Base-by-base conservation (phyloP, 306 rosid genomes). In the Pterocarpus macrocarpus region DNA sequence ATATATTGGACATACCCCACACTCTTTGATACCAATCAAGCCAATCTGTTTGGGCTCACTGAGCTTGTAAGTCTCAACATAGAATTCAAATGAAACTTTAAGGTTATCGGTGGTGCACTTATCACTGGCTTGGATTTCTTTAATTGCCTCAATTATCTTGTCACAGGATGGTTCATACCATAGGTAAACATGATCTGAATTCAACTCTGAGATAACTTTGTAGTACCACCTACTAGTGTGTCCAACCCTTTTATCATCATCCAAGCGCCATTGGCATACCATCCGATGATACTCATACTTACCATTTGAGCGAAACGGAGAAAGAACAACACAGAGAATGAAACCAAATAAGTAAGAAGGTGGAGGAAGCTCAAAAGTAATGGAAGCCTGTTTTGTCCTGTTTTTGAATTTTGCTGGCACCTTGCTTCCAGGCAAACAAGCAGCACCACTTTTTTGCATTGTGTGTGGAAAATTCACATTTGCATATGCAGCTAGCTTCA, bases 1-100 rank as follows among this genome's bases (percentile, higher is more conserved):
- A 78, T 67, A 53, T 53, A 78, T 78, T 55, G 68, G 82, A 14
- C 56, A 78, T 5, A 67, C 82, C 1, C 82, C 82, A 67, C 75
- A 78, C n/a, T 44, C 68, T 55, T 67, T 57, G 3, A 78, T 53
- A 5, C 65, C 78, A 41, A 58, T 58, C 41, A 58, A 73, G 14
- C 68, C 73, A 69, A 69, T 44, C 8, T 68, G 56, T 68, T 43
- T 68, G 17, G 73, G 57, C 38, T 68, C 73, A 44, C 38, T 22
- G 2, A 68, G 53, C 56, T 68, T 41, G 17, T 52, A 57, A 36
- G 74, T 65, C 7, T 65, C 74, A 12, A 66, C 66, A 39, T 47
- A 77, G 39, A 55, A 66, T 16, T 22, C 34, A 66, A 77, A 77
- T 5, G 75, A 77, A 57, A 77, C 67, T 0, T 28, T 67, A 0